Base-by-base conservation (phyloP, 805 yeast species). In the Hanseniaspora meyeri region DNA sequence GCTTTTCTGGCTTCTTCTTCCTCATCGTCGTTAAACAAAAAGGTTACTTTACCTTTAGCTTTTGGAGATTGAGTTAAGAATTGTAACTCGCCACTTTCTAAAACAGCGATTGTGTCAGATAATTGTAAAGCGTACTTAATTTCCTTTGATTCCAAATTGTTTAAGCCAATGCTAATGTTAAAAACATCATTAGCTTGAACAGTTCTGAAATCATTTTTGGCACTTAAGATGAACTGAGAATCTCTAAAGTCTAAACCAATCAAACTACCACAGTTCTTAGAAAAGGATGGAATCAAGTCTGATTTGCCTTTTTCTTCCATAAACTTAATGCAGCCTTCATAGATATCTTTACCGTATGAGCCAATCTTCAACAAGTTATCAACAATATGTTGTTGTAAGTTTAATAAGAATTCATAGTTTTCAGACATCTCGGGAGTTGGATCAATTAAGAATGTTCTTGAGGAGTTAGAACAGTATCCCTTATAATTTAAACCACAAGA, bases 171-270 rank as follows among this genome's bases (percentile, higher is more conserved):
- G 2, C 87, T 81, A 58, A 91, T 70, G 46, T 87, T 81, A 55
- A 88, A 77, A 20, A 87, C 81, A 62, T 87, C 82, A 43, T 90
- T 91, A 58, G 82, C 84, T 58, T 76, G 76, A 51, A 91, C 71
- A 24, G 67, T 70, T 61, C 91, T 75, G 42, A 62, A 60, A 32
- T 83, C 85, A 67, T 81, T 85, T 64, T 86, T 89, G 29, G 79
- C 75, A 64, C 85, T 86, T 55, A 91, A 72, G 17, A 88, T 75
- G 60, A 86, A 80, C 2, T 83, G 72, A 0, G 90, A 76, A 68
- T 89, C 96, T 69, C 95, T 78, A 65, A 87, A 87, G 64, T 88
- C 96, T 59, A 91, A 77, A 58, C 97, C 97, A 57, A 87, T 83
- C 57, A 87, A 74, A 78, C 93, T 87, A 54, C 97, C 97, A 60